Evolutionary conservation across 176 grass and related monocot species (phyloP).

Genomic region (Miscanthus lutarioriparius): DNA sequence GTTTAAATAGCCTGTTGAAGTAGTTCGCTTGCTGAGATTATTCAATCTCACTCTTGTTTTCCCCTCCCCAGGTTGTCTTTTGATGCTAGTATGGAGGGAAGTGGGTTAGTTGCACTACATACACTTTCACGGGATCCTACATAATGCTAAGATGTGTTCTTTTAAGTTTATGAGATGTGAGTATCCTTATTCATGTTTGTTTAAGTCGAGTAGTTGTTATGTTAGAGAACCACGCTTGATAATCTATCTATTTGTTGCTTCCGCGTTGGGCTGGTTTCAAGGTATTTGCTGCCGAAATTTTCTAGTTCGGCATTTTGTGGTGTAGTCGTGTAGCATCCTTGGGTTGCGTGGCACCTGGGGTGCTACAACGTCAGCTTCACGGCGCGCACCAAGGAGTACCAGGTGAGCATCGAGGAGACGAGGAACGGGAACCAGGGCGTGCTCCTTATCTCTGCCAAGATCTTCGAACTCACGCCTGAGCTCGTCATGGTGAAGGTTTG

Average conservation of each 20-base stretch:
- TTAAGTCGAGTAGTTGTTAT: neutral
- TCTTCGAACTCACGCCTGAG: neutral
- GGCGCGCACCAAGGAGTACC: neutral
- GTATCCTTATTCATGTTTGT: neutral
- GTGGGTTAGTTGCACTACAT: neutral
- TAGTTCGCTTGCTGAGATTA: neutral
- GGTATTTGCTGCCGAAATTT: no score
- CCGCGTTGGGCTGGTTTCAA: neutral
- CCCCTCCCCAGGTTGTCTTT: neutral
- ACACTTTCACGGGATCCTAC: neutral
- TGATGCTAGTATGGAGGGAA: neutral
- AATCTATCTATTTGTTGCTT: neutral
- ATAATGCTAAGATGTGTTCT: neutral
- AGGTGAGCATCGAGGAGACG: neutral
- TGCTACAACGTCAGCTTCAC: neutral
- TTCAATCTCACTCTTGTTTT: neutral
- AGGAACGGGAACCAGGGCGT: neutral
- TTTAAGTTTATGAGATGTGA: neutral
- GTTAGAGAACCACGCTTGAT: neutral
- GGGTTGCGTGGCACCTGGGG: no score
- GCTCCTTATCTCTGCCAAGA: neutral
- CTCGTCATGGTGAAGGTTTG: neutral
- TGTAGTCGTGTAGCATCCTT: no score
- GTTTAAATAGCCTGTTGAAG: neutral
- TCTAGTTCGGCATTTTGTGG: no score